A percentile compares a stretch with the other conserved stretches of the same genome.
These are phyloP conservation scores for Sporothrix brunneoviolacea DNA, from an alignment of 2,329 filamentous ascomycete genomes.

Conservation along the genomic window DNA sequence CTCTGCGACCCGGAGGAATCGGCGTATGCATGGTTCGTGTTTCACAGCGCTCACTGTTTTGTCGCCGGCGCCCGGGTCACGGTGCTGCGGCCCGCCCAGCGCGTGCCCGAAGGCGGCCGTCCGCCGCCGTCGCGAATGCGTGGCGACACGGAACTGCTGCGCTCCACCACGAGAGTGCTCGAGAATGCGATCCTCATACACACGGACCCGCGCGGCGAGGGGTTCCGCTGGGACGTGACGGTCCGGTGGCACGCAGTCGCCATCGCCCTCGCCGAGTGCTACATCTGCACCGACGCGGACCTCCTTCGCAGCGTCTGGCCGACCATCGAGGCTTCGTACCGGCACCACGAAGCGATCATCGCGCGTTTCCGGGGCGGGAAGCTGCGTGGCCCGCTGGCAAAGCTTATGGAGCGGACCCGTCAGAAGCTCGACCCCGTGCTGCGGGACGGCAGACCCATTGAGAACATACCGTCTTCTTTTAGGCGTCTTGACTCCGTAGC, in stretches of 20 bases:
- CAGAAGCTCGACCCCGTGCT: background rate
- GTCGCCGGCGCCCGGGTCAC: background rate
- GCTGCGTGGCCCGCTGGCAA: conserved; percentile 2
- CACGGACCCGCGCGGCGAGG: conserved; percentile 24
- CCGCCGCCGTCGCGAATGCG: background rate
- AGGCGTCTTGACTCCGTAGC: too few species aligned
- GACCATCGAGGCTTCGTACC: conserved; percentile 21
- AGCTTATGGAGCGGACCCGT: background rate
- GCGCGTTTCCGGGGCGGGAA: background rate
- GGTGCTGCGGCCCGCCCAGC: too few species aligned
- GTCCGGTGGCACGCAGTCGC: conserved; percentile 24
- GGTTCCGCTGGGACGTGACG: conserved; percentile 25
- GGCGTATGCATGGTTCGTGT: conserved; percentile 25
- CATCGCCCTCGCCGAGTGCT: conserved; percentile 25
- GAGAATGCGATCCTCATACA: conserved; percentile 24
- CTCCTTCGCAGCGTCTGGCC: conserved; percentile 23
- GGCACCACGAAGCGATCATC: conserved; percentile 13
- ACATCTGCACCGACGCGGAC: conserved; percentile 19
- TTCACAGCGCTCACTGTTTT: conserved; percentile 22
- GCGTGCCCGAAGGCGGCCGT: background rate
- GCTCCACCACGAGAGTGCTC: conserved; percentile 10
- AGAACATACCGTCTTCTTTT: too few species aligned
- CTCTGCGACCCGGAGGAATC: conserved; percentile 25
- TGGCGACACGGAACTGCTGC: background rate
- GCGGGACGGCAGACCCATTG: too few species aligned